Percentiles rank a stretch among this genome's conserved stretches.
phyloP scores from a whole-genome alignment of 805 yeast species.

The Candida vartiovaarae region DNA sequence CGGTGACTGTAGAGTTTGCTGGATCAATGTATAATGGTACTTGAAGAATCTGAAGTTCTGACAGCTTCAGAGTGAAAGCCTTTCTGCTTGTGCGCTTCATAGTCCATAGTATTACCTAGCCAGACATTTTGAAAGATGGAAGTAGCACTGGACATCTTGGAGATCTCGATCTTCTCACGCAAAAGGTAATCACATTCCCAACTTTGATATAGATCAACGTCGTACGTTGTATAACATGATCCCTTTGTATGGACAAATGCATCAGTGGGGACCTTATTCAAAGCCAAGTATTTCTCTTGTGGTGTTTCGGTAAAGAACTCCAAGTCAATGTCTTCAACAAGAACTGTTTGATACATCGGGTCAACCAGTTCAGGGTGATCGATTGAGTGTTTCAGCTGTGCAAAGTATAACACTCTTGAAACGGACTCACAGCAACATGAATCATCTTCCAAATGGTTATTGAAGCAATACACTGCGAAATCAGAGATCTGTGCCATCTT shows the following conservation, averaged over 20 bases:
- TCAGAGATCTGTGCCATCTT: slow-evolving; percentile 71
- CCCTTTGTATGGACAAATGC: slow-evolving; percentile 11
- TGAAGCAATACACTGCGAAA: slow-evolving; percentile 66
- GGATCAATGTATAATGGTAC: slow-evolving; percentile 44
- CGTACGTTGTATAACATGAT: slow-evolving; percentile 28
- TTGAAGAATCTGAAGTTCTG: neutral
- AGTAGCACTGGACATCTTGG: slow-evolving; percentile 78
- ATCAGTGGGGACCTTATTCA: slow-evolving; percentile 20
- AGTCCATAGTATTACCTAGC: slow-evolving; percentile 81
- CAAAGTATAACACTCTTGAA: slow-evolving; percentile 36
- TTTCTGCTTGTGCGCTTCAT: slow-evolving; percentile 30
- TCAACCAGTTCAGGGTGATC: slow-evolving; percentile 23
- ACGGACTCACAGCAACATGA: slow-evolving; percentile 31
- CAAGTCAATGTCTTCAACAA: slow-evolving; percentile 13
- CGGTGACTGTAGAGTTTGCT: slow-evolving; percentile 40
- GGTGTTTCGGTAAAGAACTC: slow-evolving; percentile 7
- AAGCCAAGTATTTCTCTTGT: slow-evolving; percentile 12
- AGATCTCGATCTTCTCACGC: slow-evolving; percentile 77
- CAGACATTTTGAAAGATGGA: slow-evolving; percentile 50
- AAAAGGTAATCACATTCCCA: slow-evolving; percentile 66
- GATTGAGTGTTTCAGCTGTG: slow-evolving; percentile 30
- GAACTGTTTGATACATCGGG: slow-evolving; percentile 17
- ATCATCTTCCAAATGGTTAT: slow-evolving; percentile 27
- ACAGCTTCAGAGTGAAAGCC: slow-evolving; percentile 3
- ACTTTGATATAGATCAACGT: slow-evolving; percentile 38